Base-by-base conservation (phyloP, 352 stramenopile species). In the Thraustochytrium sp. region DNA sequence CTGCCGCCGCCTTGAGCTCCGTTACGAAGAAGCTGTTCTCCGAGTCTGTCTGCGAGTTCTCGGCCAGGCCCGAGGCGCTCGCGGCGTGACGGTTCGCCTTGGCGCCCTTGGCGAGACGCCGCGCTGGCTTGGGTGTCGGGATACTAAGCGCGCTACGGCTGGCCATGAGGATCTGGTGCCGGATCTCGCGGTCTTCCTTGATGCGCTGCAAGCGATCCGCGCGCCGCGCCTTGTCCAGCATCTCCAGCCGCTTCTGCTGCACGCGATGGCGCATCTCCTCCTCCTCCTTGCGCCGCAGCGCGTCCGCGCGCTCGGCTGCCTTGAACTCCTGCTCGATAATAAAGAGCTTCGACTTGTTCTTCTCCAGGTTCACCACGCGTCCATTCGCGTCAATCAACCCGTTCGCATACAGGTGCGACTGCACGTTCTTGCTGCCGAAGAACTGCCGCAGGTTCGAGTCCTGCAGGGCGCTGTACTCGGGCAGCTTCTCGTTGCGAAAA, bases 301-400 rank as follows among this genome's bases (percentile, higher is more conserved):
- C 84, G 76, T 96, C 92, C 4, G 87, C 87, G 46, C 92, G 89
- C 84, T 97, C 92, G 0, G 92, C 93, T 49, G 92, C 84, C 63
- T 92, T 92, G 85, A 97, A 96, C 82, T 96, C 92, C 85, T 96
- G 92, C 86, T 96, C 92, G 65, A 96, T 94, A 54, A 97, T 96
- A 55, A 91, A 90, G 26, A 96, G 87, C 83, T 96, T 96, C 8
- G 89, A 88, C 85, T 94, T 94, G 55, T 96, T 91, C 77, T 93
- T 93, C 36, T 94, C 91, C 11, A 95, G 83, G 84, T 97, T 90
- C 34, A 97, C 93, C 46, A 97, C 92, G 31, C 93, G 92, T 0
- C 92, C 93, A 31, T 91, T 90, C 54, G 89, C 88, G 82, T 97
- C 93, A n/a, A 97, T 93, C 78, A 94, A 85, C 2, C 92, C 91